Evolutionary conservation across 2,329 filamentous ascomycete species (phyloP).

Genomic region (Thermothelomyces thermophilus): DNA sequence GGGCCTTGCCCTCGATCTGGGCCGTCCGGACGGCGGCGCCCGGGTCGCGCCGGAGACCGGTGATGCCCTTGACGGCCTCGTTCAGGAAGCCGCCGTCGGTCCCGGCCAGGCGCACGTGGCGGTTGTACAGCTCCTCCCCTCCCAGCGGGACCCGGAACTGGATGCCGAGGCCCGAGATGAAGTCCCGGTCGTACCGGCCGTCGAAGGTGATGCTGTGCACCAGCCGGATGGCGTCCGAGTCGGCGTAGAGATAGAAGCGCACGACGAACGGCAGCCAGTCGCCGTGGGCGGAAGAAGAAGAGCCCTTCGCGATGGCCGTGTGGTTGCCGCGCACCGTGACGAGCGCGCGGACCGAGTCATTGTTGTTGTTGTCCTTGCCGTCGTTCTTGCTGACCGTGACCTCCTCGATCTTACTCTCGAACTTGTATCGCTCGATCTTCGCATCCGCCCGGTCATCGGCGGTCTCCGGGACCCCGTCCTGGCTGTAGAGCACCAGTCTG

Average conservation of each 20-base stretch:
- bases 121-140: constrained; percentile 48
- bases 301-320: constrained; percentile 26
- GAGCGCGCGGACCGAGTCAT: constrained; percentile 38
- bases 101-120: constrained; percentile 51
- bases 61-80: constrained; percentile 54
- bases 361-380: no score
- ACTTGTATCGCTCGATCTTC: constrained; percentile 37
- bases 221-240: constrained; percentile 48
- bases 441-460: constrained; percentile 33
- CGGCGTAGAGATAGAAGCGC: constrained; percentile 53
- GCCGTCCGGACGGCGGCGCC: constrained; percentile 41
- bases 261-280: constrained; percentile 49
- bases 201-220: constrained; percentile 54
- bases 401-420: constrained; percentile 46
- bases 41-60: constrained; percentile 51
- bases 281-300: constrained; percentile 33
- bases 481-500: constrained; percentile 46
- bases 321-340: constrained; percentile 40
- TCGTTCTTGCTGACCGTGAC: constrained; percentile 42
- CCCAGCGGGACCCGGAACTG: constrained; percentile 49
- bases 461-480: constrained; percentile 39
- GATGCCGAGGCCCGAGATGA: constrained; percentile 49
- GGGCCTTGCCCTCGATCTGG: constrained; percentile 43
- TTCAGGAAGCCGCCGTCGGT: constrained; percentile 48
- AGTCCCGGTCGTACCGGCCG: constrained; percentile 41